A percentile compares a stretch with the other conserved stretches of the same genome.
phyloP scores from a whole-genome alignment of 306 rosid genomes.

The Acacia melanoxylon region DNA sequence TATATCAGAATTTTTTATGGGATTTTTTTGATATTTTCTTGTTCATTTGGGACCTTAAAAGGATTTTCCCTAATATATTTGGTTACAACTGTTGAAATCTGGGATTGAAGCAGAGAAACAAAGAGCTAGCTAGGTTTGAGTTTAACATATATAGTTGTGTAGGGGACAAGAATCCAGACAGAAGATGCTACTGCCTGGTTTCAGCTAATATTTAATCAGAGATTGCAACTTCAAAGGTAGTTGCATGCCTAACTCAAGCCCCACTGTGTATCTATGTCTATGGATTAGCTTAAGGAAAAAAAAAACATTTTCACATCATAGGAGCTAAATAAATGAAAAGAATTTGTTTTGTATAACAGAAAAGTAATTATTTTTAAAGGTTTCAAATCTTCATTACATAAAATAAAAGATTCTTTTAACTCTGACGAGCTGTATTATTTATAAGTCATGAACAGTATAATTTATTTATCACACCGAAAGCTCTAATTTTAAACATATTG shows the following conservation, averaged over 20 bases:
- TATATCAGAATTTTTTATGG: too few relatives aligned
- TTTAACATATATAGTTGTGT: not conserved
- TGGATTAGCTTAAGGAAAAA: too few relatives aligned
- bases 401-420: not conserved
- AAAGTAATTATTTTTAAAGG: too few relatives aligned
- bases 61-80: not conserved
- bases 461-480: not conserved
- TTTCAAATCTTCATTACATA: too few relatives aligned
- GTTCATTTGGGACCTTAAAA: too few relatives aligned
- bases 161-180: conserved; percentile 24
- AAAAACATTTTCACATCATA: too few relatives aligned
- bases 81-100: not conserved
- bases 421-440: not conserved
- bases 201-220: too few relatives aligned
- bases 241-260: not conserved
- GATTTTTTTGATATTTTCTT: too few relatives aligned
- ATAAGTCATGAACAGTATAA: not conserved
- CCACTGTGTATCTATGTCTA: too few relatives aligned
- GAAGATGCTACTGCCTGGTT: conserved; percentile 14
- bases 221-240: not conserved
- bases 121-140: not conserved
- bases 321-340: too few relatives aligned
- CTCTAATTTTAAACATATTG: too few relatives aligned
- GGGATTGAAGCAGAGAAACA: not conserved
- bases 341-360: too few relatives aligned